Evolutionary conservation across 768 basidiomycete species (phyloP).

Genomic region (Lactarius indigo): DNA sequence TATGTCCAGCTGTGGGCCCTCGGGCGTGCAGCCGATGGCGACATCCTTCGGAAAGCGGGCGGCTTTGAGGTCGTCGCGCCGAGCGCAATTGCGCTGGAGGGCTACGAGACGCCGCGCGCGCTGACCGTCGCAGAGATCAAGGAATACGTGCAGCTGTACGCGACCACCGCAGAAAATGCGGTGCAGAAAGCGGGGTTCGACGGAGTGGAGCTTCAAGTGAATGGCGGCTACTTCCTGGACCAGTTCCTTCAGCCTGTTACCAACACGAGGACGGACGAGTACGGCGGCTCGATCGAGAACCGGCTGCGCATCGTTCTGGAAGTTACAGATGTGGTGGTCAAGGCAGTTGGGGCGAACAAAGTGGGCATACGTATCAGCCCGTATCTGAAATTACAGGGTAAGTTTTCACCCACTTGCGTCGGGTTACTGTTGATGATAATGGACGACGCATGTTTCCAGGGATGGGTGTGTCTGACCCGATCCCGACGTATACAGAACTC

Average conservation of each 20-base stretch:
- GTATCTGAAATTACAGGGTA: conserved; percentile 18
- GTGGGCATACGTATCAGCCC: conserved; percentile 37
- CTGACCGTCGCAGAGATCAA: conserved; percentile 47
- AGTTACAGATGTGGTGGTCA: conserved; percentile 36
- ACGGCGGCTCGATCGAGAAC: conserved; percentile 46
- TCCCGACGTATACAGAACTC: conserved; percentile 31
- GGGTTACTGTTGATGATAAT: background rate
- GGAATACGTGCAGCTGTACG: conserved; percentile 49
- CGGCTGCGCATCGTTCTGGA: conserved; percentile 39
- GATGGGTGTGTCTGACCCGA: conserved; percentile 26
- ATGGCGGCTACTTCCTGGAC: conserved; percentile 34
- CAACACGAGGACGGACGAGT: conserved; percentile 44
- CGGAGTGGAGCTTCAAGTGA: conserved; percentile 32
- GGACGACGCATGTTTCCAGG: background rate
- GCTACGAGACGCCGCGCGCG: conserved; percentile 35
- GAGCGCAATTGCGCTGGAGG: background rate
- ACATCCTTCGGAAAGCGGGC: background rate
- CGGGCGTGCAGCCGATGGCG: conserved; percentile 35
- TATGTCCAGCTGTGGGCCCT: conserved; percentile 49
- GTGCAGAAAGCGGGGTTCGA: conserved; percentile 33
- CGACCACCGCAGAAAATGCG: conserved; percentile 28
- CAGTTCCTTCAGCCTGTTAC: conserved; percentile 37
- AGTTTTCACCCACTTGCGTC: background rate
- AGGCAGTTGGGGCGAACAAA: conserved; percentile 36
- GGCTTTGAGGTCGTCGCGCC: background rate